A percentile compares a stretch with the other conserved stretches of the same genome.
Conservation (phyloP, 1,139 yeast genomes). For the Geotrichum phurueaensis region DNA sequence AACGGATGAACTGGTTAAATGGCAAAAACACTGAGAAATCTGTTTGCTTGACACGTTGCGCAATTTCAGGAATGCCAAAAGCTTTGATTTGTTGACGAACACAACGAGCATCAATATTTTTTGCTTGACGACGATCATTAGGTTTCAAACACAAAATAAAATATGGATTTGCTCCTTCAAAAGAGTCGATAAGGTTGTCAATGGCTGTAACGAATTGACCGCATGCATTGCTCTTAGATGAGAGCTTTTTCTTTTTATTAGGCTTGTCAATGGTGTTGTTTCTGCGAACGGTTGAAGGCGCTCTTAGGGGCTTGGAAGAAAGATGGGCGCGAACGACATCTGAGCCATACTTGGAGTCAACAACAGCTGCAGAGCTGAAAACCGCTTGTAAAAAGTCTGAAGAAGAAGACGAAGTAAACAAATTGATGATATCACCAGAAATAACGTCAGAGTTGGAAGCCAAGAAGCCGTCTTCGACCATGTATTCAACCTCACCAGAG, state of each 20-base stretch:
- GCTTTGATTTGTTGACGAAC: conserved; percentile 41
- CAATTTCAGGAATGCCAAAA: conserved; percentile 40
- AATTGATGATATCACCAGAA: conserved; percentile 38
- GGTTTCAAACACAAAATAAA: conserved; percentile 41
- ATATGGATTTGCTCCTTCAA: conserved; percentile 38
- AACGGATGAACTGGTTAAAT: conserved; percentile 35
- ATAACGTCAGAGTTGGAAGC: conserved; percentile 36
- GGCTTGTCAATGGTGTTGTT: conserved; percentile 17
- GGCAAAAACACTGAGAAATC: conserved; percentile 39
- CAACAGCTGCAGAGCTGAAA: conserved; percentile 37
- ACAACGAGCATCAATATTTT: conserved; percentile 40
- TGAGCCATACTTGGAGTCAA: conserved; percentile 33
- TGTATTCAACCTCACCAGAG: conserved; percentile 40
- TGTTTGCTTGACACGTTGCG: conserved; percentile 35
- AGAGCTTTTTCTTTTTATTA: conserved; percentile 20
- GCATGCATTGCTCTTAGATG: conserved; percentile 29
- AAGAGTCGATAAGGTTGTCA: conserved; percentile 36
- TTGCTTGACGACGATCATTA: conserved; percentile 37
- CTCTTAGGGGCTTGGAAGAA: conserved; percentile 38
- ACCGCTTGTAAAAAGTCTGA: conserved; percentile 37
- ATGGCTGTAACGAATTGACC: conserved; percentile 37
- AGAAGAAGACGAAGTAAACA: conserved; percentile 38
- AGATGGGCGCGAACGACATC: conserved; percentile 38
- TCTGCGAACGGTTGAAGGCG: conserved; percentile 34
- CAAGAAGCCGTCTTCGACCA: conserved; percentile 32